Conservation (phyloP, 2,329 filamentous ascomycete genomes). For the Fusarium napiforme region DNA sequence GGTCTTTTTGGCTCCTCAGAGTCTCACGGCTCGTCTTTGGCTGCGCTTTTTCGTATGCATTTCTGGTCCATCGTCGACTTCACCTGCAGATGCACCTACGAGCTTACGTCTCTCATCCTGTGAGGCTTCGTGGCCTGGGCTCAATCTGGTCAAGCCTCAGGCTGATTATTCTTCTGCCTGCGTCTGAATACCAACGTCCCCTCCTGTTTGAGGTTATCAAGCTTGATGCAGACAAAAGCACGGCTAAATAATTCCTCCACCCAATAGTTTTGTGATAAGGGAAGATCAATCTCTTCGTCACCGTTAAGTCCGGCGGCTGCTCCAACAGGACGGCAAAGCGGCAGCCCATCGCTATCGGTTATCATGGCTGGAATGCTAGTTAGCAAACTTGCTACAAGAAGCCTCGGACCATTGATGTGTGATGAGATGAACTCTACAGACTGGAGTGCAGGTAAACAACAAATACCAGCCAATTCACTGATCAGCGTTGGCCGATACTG, state of each 20-base stretch:
- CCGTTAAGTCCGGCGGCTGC: slow-evolving; percentile 13
- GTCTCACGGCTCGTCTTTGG: slow-evolving; percentile 17
- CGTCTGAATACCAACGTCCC: slow-evolving; percentile 17
- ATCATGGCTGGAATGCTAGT: slow-evolving; percentile 25
- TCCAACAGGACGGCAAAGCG: slow-evolving; percentile 25
- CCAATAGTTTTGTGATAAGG: slow-evolving; percentile 25
- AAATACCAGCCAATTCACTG: slow-evolving; percentile 16
- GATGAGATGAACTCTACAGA: background rate
- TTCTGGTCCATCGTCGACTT: slow-evolving; percentile 24
- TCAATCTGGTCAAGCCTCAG: slow-evolving; percentile 42
- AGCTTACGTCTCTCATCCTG: slow-evolving; percentile 39
- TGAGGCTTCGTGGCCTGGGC: slow-evolving; percentile 42
- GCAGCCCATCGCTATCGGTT: slow-evolving; percentile 8
- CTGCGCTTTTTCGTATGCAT: slow-evolving; percentile 31
- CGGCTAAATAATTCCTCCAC: slow-evolving; percentile 24
- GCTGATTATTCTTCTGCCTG: slow-evolving; percentile 35
- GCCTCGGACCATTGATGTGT: background rate
- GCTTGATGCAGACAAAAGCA: slow-evolving; percentile 22
- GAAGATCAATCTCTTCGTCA: slow-evolving; percentile 8
- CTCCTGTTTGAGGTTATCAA: slow-evolving; percentile 29
- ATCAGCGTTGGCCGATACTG: slow-evolving; percentile 16
- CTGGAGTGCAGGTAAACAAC: slow-evolving; percentile 17
- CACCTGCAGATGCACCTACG: slow-evolving; percentile 29
- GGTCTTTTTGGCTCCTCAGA: background rate
- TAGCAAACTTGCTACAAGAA: slow-evolving; percentile 7